Evolutionary conservation across 164 flowering plant genomes (phyloP).

Genomic region (Vitis vinifera): DNA sequence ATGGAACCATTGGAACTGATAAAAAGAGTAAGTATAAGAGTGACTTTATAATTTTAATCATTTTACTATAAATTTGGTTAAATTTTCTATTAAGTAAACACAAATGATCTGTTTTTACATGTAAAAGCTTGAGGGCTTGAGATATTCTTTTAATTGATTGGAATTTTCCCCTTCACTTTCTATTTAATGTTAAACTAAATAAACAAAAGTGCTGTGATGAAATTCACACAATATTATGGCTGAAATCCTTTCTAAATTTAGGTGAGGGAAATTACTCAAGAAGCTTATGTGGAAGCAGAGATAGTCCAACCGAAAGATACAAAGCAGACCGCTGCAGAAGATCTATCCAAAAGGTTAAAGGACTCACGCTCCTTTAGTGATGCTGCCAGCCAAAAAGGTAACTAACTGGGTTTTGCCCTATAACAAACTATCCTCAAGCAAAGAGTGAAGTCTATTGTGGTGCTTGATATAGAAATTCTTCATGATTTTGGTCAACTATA

Average conservation of each 20-base stretch:
- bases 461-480: too few species aligned
- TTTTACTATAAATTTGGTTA: neutral
- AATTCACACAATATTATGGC: neutral
- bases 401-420: neutral
- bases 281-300: constrained; percentile 53
- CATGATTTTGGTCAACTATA: too few species aligned
- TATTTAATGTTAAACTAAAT: neutral
- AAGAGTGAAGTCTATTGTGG: too few species aligned
- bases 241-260: constrained; percentile 20
- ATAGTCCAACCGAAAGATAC: constrained; percentile 42
- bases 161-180: neutral
- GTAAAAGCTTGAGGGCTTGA: neutral
- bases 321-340: constrained; percentile 74
- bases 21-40: constrained; percentile 55
- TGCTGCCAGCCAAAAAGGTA: constrained; percentile 75
- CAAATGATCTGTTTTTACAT: neutral
- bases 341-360: constrained; percentile 82
- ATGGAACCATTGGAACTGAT: constrained; percentile 82
- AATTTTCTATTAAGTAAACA: too few species aligned
- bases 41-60: neutral
- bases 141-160: neutral
- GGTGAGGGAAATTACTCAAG: constrained; percentile 84
- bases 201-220: neutral
- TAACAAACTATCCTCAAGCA: neutral
- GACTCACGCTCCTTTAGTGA: constrained; percentile 60